Conservation (phyloP, 805 yeast genomes). For the Candida ascalaphidarum region DNA sequence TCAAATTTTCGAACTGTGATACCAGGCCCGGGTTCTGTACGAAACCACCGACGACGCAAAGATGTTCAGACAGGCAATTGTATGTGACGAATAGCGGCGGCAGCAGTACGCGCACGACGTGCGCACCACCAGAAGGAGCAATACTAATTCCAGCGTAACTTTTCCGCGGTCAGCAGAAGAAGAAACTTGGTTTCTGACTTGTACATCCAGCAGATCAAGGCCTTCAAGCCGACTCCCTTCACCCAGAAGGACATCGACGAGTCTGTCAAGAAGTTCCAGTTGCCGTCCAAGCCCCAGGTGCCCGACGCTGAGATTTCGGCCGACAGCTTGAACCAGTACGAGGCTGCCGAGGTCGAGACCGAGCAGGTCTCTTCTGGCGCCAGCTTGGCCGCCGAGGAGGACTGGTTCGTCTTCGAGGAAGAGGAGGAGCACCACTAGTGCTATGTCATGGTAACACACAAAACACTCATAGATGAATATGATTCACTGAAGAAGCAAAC, state of each 20-base stretch:
- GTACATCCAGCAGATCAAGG: slow-evolving; percentile 79
- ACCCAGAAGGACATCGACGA: slow-evolving; percentile 68
- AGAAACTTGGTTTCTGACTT: slow-evolving; percentile 70
- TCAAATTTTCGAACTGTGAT: too few species aligned
- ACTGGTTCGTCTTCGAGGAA: slow-evolving; percentile 78
- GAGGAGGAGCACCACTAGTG: slow-evolving; percentile 47
- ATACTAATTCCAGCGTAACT: too few species aligned
- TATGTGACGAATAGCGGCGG: slow-evolving; percentile 13
- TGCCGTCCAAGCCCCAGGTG: slow-evolving; percentile 69
- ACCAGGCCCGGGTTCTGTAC: too few species aligned
- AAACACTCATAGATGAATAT: too few species aligned
- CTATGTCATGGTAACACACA: too few species aligned
- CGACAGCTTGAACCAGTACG: slow-evolving; percentile 63
- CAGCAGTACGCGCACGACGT: too few species aligned
- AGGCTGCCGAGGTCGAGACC: slow-evolving; percentile 67
- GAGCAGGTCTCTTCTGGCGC: slow-evolving; percentile 17
- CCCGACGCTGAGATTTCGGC: slow-evolving; percentile 68
- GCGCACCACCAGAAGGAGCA: too few species aligned
- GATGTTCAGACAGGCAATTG: slow-evolving; percentile 36
- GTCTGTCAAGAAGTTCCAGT: slow-evolving; percentile 73
- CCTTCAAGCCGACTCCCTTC: slow-evolving; percentile 77
- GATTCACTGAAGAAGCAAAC: too few species aligned
- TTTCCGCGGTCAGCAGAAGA: slow-evolving; percentile 35
- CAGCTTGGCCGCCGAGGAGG: slow-evolving; percentile 44
- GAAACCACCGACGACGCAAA: too few species aligned